These are phyloP conservation scores for Phialophora chinensis DNA, from an alignment of 2,329 filamentous ascomycete species.

Conservation along the genomic window DNA sequence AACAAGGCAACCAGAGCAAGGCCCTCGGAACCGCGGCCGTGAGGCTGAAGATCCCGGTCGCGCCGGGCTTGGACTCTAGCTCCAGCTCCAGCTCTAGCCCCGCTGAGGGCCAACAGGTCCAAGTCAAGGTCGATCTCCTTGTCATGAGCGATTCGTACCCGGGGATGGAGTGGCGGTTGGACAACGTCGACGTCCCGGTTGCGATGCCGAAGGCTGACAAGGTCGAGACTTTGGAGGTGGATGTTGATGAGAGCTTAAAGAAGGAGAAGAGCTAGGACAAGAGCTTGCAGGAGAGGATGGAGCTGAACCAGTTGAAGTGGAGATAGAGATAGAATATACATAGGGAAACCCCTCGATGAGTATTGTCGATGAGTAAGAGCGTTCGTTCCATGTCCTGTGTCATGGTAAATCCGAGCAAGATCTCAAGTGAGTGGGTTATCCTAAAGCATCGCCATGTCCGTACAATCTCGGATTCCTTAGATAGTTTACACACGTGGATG, in stretches of 20 bases:
- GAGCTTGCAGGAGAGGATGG: background rate
- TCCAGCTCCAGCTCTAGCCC: constrained; percentile 10
- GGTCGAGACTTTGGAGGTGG: constrained; percentile 34
- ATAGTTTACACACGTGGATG: background rate
- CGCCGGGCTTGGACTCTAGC: constrained; percentile 39
- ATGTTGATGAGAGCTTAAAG: constrained; percentile 36
- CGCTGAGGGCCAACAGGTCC: constrained; percentile 17
- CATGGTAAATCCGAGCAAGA: too few relatives aligned
- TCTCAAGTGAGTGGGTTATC: too few relatives aligned
- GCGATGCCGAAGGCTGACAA: constrained; percentile 30
- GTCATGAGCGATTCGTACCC: constrained; percentile 89
- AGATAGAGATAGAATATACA: too few relatives aligned
- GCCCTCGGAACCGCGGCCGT: constrained; percentile 34
- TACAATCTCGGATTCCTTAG: too few relatives aligned
- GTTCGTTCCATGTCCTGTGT: too few relatives aligned
- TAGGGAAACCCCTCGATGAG: too few relatives aligned
- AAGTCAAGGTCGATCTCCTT: constrained; percentile 70
- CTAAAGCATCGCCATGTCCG: too few relatives aligned
- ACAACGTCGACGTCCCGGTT: constrained; percentile 58
- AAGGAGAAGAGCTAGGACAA: constrained; percentile 24
- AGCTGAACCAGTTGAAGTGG: too few relatives aligned
- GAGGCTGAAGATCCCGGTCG: constrained; percentile 27
- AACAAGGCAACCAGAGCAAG: constrained; percentile 39
- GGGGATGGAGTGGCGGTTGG: constrained; percentile 69
- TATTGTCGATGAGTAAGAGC: too few relatives aligned